Evolutionary conservation across 768 basidiomycete genomes (phyloP), one percentile per base, ranked within the genome.

Genomic region (Trametopsis cervina): DNA sequence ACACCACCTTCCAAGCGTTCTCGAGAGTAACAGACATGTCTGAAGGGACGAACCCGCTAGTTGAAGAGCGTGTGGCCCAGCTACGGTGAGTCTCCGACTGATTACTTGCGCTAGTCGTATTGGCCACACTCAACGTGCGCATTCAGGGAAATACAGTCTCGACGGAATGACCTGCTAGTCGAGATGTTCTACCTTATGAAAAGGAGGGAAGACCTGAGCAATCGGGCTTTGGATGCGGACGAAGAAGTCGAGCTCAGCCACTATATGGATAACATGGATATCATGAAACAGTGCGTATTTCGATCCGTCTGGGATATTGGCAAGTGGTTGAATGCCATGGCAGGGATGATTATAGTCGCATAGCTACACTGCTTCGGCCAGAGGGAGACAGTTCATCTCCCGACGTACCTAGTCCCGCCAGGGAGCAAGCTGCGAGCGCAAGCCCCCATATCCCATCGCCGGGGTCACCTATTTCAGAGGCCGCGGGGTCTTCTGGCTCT

Each of bases 121-220:
- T 33, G 29, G 29, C 29, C 9, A 37, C 1, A 41, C 25, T 27
- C 17, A 36, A 53, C 22, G 10, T 18, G 7, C 12, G 36, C 27
- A 4, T 22, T 3, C 42, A 89, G 86, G 61, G 72, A 69, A 54
- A 81, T 89, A 53, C 65, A 78, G 38, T 65, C 73, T 40, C 80
- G 78, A 55, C 72, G 86, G 63, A 83, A 85, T 80, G 80, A 69
- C 45, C 73, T 88, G 42, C 73, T 89, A 61, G 72, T 73, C 37
- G 77, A 88, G 62, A 80, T 89, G 78, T 84, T 77, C 66, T 65
- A 67, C 44, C 76, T 89, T 70, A 73, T 86, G 42, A 73, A 71
- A 48, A 71, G 70, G 47, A 75, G 77, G 57, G 68, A 75, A 44
- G 68, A 67, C 54, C 57, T 74, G 38, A 74, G 74, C 20, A 51